These are phyloP conservation scores for Aquilaria agallochum DNA, from an alignment of 441 rosid species.

Conservation along the genomic window DNA sequence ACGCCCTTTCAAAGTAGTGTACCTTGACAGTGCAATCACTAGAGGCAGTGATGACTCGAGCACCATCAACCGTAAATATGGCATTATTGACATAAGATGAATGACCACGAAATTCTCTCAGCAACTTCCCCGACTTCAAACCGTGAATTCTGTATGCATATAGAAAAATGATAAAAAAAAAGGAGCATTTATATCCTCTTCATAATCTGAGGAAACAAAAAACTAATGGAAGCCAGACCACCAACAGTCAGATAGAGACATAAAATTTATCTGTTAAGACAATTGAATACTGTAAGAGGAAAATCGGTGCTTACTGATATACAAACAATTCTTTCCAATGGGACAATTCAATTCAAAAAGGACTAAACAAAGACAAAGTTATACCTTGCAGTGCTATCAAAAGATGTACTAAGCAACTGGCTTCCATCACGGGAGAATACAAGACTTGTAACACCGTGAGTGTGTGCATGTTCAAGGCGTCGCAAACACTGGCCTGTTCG, in stretches of 20 bases:
- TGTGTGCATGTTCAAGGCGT: constrained; percentile 91
- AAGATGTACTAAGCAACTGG: constrained; percentile 91
- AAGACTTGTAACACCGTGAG: constrained; percentile 93
- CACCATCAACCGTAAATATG: constrained; percentile 90
- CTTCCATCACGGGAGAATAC: constrained; percentile 96
- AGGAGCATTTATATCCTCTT: neutral
- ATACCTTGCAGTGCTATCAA: constrained; percentile 91
- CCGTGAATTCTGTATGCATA: constrained; percentile 67
- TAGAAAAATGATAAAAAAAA: neutral
- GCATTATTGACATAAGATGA: constrained; percentile 79
- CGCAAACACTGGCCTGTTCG: constrained; percentile 96
- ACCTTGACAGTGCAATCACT: constrained; percentile 94
- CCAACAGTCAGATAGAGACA: too few species aligned
- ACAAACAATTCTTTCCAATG: neutral
- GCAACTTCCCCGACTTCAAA: constrained; percentile 86
- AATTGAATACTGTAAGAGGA: too few species aligned
- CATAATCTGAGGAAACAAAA: too few species aligned
- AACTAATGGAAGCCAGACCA: too few species aligned
- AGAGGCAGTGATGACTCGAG: constrained; percentile 88
- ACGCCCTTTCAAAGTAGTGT: constrained; percentile 9
- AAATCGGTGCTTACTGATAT: too few species aligned
- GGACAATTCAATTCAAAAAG: neutral
- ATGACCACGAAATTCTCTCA: constrained; percentile 93
- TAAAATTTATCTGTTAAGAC: too few species aligned
- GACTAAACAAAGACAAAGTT: constrained; percentile 7